phyloP scores from a whole-genome alignment of 352 stramenopile species.

The Phytophthora nicotianae region DNA sequence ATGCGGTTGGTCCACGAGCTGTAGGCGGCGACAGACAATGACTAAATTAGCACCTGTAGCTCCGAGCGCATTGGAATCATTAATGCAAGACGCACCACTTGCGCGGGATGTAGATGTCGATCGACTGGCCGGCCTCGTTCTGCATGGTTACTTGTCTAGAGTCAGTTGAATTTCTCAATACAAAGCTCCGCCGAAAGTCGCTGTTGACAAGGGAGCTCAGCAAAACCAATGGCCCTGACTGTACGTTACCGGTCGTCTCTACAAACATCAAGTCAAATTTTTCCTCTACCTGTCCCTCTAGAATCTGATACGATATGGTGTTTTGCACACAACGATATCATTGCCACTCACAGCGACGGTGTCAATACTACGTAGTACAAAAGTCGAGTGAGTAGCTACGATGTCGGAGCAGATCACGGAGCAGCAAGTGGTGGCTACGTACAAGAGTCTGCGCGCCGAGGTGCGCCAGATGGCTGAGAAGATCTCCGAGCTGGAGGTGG shows the following conservation, averaged over 20 bases:
- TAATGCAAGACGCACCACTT: constrained; percentile 89
- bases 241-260: constrained; percentile 79
- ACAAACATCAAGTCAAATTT: constrained; percentile 48
- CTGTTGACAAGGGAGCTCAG: constrained; percentile 5
- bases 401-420: constrained; percentile 78
- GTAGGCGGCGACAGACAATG: constrained; percentile 4
- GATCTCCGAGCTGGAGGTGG: constrained; percentile 84
- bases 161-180: constrained; percentile 74
- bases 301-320: constrained; percentile 13
- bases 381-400: constrained; percentile 11
- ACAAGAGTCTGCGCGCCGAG: constrained; percentile 86
- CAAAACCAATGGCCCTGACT: constrained; percentile 82
- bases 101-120: constrained; percentile 98
- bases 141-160: constrained; percentile 92
- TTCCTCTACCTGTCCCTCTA: constrained; percentile 6
- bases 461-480: constrained; percentile 87
- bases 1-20: constrained; percentile 99
- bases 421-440: constrained; percentile 86
- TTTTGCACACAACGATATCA: constrained; percentile 16
- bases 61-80: background rate
- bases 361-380: constrained; percentile 15
- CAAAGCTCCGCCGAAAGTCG: background rate
- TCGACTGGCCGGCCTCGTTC: constrained; percentile 97
- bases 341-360: background rate
- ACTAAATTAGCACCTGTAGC: background rate